Base-by-base conservation (phyloP, 2,329 filamentous ascomycete genomes). In the Fusarium sp. region DNA sequence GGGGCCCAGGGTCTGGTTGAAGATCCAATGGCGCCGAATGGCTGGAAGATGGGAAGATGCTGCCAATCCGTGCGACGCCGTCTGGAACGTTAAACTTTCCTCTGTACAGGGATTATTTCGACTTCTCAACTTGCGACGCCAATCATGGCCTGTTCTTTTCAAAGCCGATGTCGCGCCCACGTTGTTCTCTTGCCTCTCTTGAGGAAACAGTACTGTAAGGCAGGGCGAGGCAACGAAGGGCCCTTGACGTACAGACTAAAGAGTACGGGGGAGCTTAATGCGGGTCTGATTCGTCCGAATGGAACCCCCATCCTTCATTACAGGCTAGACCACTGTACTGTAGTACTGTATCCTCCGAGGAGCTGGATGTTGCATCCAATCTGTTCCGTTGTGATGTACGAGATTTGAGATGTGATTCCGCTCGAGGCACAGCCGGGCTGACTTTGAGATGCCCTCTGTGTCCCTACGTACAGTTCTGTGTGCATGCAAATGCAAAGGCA, bases 161-260 rank as follows among this genome's bases (percentile, higher is more conserved):
- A 71, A 77, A 75, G 69, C 77, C 77, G 76, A 78, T 79, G 74
- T 79, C 76, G 76, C 76, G 69, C 73, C 66, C 65, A 58, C 60
- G 56, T 67, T 67, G 56, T 44, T 44, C 14, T 51, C 39, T 58
- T 46, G 48, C 59, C 72, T 72, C 55, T 25, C 25, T 14, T 21
- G 6, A 43, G 49, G 23, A 26, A 37, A 16, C 18, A 51, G 48
- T 19, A 16, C 18, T 39, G 48, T 19, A 50, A 37, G 48, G 19
- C 48, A 51, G 4, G 16, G n/a, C n/a, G 46, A 50, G 10, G n/a
- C 18, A 30, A 50, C n/a, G 12, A 52, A 60, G 63, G 46, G 61
- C 23, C 63, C 60, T 71, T 77, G 72, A 77, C 70, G 75, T 75
- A 74, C 68, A 70, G 69, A 14, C 14, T 30, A 69, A 62, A 60